Conservation (phyloP, 345 rosid genomes). For the Rhodamnia rubescens region DNA sequence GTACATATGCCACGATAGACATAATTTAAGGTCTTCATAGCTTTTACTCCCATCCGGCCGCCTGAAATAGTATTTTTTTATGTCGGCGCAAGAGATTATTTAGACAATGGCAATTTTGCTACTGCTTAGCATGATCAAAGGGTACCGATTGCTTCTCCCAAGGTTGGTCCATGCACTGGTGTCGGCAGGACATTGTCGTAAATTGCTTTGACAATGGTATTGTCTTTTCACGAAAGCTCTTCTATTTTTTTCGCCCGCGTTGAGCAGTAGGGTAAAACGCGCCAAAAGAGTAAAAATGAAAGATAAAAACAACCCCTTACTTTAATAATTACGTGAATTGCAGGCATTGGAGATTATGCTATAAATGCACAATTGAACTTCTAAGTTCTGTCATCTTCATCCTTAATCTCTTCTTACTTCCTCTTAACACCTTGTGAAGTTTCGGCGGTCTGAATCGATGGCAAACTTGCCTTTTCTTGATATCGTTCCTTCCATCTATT, state of each 20-base stretch:
- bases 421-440: too few relatives aligned
- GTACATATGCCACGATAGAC: too few relatives aligned
- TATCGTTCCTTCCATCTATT: constrained; percentile 3
- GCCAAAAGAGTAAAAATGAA: too few relatives aligned
- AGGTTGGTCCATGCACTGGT: not conserved
- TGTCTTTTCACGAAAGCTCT: not conserved
- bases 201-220: too few relatives aligned
- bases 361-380: not conserved
- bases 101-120: not conserved
- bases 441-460: not conserved
- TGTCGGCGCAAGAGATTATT: not conserved
- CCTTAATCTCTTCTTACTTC: not conserved
- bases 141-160: not conserved
- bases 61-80: too few relatives aligned
- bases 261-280: not conserved
- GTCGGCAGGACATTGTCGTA: not conserved
- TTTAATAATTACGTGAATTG: not conserved
- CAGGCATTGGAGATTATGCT: not conserved
- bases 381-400: not conserved
- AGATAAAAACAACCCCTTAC: not conserved
- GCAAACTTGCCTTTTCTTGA: not conserved
- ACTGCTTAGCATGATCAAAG: not conserved
- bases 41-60: too few relatives aligned
- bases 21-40: too few relatives aligned
- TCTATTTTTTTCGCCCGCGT: not conserved